Conservation (phyloP, 192 early-diverging fungal genomes). For the Rhizoclosmatium globosum region DNA sequence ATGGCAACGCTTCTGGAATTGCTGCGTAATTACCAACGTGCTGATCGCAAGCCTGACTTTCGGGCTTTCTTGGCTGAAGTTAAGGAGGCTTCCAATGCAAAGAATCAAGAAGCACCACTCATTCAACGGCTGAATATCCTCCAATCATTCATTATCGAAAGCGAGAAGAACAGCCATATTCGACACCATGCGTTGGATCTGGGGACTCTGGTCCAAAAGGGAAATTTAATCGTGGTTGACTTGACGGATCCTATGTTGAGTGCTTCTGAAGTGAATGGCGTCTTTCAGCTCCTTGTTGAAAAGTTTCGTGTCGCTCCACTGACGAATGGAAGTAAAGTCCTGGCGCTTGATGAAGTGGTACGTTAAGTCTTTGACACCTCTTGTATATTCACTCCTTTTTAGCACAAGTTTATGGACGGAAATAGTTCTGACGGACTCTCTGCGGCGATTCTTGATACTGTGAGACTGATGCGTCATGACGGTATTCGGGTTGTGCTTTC, state of each 20-base stretch:
- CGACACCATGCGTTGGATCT: constrained; percentile 21
- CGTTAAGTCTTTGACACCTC: too few species aligned
- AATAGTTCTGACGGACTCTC: constrained; percentile 30
- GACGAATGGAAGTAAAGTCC: constrained; percentile 34
- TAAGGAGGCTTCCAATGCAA: constrained; percentile 20
- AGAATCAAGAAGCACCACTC: constrained; percentile 39
- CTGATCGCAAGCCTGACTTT: constrained; percentile 24
- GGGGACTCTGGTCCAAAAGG: background rate
- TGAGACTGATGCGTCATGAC: constrained; percentile 46
- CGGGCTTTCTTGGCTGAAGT: constrained; percentile 14
- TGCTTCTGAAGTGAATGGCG: constrained; percentile 37
- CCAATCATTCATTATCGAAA: constrained; percentile 39
- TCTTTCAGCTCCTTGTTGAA: constrained; percentile 46
- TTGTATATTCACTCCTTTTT: too few species aligned
- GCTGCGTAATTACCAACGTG: constrained; percentile 1
- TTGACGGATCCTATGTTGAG: constrained; percentile 45
- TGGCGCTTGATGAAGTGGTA: constrained; percentile 46
- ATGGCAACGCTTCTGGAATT: constrained; percentile 40
- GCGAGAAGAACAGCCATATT: constrained; percentile 6
- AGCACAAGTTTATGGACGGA: constrained; percentile 43
- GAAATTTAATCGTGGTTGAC: constrained; percentile 24
- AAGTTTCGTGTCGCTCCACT: constrained; percentile 30
- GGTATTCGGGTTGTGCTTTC: constrained; percentile 43
- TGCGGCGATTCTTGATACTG: constrained; percentile 33
- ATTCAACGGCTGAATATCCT: constrained; percentile 40